A percentile compares a stretch with the other conserved stretches of the same genome.
Evolutionary conservation across 306 rosid genomes (phyloP).

Genomic region (Sphenostylis stenocarpa): DNA sequence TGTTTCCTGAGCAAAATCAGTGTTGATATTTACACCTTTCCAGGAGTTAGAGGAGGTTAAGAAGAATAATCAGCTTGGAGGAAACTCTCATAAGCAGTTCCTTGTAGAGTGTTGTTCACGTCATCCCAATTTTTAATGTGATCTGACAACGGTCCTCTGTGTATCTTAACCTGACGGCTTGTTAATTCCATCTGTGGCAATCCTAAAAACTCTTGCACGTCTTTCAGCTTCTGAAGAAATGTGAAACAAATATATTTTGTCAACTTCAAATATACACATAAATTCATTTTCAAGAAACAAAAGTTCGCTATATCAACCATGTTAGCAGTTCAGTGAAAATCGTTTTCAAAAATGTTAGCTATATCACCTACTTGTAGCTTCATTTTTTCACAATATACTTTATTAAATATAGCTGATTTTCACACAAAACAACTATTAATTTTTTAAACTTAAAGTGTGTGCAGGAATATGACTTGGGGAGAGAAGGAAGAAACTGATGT

Average conservation of each 20-base stretch:
- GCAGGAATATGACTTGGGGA: background rate
- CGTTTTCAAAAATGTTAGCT: background rate
- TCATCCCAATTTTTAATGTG: constrained; percentile 81
- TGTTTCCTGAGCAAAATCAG: constrained; percentile 34
- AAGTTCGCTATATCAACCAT: background rate
- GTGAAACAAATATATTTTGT: background rate
- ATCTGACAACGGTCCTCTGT: constrained; percentile 58
- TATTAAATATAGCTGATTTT: background rate
- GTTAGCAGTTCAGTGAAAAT: background rate
- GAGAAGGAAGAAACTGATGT: background rate
- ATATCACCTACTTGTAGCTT: background rate
- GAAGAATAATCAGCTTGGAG: constrained; percentile 58
- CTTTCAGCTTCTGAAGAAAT: constrained; percentile 64
- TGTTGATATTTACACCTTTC: constrained; percentile 52
- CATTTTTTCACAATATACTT: background rate
- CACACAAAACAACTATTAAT: background rate
- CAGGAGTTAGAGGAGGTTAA: constrained; percentile 38
- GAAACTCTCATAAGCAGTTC: constrained; percentile 69
- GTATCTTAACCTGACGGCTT: constrained; percentile 90
- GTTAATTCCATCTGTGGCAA: constrained; percentile 60
- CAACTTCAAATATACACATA: background rate
- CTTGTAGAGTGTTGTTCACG: constrained; percentile 56
- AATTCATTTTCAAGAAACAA: background rate
- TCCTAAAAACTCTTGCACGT: constrained; percentile 68
- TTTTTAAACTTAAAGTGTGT: background rate